Evolutionary conservation across 306 rosid species (phyloP).

Genomic region (Trifolium fragiferum): DNA sequence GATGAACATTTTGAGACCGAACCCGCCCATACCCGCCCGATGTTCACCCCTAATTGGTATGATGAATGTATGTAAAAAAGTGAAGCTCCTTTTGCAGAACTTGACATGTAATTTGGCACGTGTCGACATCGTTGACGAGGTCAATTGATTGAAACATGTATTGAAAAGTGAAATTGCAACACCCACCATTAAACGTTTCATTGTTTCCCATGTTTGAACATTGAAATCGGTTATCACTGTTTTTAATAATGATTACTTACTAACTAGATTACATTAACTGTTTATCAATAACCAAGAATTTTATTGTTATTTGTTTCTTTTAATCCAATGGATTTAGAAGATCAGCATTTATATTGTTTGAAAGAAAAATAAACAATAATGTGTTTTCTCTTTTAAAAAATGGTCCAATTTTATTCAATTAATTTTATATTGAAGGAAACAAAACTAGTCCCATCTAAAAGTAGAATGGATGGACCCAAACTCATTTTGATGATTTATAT

Average conservation of each 20-base stretch:
- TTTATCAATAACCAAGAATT: neutral
- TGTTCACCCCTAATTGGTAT: no score
- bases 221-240: neutral
- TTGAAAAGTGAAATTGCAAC: neutral
- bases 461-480: neutral
- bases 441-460: no score
- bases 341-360: no score
- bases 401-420: no score
- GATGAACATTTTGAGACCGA: no score
- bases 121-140: neutral
- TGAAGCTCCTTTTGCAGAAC: neutral
- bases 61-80: no score
- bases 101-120: neutral
- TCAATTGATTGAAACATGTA: neutral
- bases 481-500: neutral
- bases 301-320: no score
- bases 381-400: no score
- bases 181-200: neutral
- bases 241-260: neutral
- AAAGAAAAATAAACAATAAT: no score
- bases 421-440: no score
- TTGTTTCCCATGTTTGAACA: neutral
- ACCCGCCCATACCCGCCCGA: no score
- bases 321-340: no score
- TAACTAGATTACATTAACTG: neutral